Evolutionary conservation across 2,329 filamentous ascomycete genomes (phyloP).

Genomic region (Dothistroma pini): DNA sequence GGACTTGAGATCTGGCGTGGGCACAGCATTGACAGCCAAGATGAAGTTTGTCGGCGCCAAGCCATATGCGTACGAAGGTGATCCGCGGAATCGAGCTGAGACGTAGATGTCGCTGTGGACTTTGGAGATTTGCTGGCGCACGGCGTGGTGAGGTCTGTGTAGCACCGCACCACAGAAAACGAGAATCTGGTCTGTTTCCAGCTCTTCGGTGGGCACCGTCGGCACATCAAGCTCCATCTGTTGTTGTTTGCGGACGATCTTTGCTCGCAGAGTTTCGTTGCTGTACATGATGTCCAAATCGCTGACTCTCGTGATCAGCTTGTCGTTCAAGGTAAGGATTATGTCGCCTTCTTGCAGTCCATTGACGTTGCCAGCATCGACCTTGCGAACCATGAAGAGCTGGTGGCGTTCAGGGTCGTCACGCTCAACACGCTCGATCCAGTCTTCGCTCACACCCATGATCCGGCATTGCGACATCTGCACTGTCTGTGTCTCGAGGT

Average conservation of each 20-base stretch:
- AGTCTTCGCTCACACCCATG: conserved; percentile 94
- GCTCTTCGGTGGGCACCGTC: conserved; percentile 81
- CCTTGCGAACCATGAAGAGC: conserved; percentile 97
- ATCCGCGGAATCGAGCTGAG: conserved; percentile 77
- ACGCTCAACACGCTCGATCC: conserved; percentile 85
- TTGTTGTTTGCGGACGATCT: conserved; percentile 80
- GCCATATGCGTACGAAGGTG: conserved; percentile 82
- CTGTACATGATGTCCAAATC: conserved; percentile 98
- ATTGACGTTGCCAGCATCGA: conserved; percentile 54
- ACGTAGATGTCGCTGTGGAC: conserved; percentile 97
- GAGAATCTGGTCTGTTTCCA: conserved; percentile 88
- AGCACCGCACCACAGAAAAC: conserved; percentile 94
- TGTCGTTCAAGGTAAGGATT: conserved; percentile 82
- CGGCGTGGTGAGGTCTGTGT: conserved; percentile 91
- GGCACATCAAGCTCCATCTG: conserved; percentile 73
- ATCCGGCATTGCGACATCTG: conserved; percentile 96
- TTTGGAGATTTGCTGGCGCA: conserved; percentile 95
- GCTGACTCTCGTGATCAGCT: conserved; percentile 86
- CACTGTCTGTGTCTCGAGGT: conserved; percentile 90
- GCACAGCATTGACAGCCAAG: conserved; percentile 85
- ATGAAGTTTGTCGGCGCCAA: conserved; percentile 97
- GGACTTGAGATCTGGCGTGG: conserved; percentile 74
- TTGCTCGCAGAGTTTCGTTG: conserved; percentile 74
- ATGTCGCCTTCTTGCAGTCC: conserved; percentile 86
- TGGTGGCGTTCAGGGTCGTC: conserved; percentile 92